Base-by-base conservation (phyloP, 192 early-diverging fungal genomes). In the Chytriomyces confervae region DNA sequence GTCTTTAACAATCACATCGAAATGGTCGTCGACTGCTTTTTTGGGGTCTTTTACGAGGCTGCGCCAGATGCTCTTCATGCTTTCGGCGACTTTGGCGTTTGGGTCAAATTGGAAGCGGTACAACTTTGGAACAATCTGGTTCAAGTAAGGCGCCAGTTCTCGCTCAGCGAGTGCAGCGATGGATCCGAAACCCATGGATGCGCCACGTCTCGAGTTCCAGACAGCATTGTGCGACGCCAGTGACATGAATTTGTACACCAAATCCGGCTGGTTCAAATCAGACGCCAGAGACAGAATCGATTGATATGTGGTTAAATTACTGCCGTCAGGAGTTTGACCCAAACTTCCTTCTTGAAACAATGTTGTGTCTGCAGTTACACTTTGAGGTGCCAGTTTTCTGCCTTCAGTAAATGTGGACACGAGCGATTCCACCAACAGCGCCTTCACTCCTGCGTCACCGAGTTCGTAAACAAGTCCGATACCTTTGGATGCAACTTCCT, bases 61-160 rank as follows among this genome's bases (percentile, higher is more conserved):
- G 16, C 86, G 85, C 96, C 96, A 98, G 78, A 98, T 96, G 67
- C 89, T 90, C 24, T 92, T 93, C 96, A 98, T 98, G 1, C 91
- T 91, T 23, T 91, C 87, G 51, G 92, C 93, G 6, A 95, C 93
- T 62, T 93, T 93, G 24, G 91, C 91, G 69, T 95, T 94, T 8
- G 96, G 95, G 78, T 98, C 96, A 80, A 93, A 97, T 72, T 93
- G 93, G 81, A 91, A 96, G 11, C 96, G 86, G 78, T 95, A 98
- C 29, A 98, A 84, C 49, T 89, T 90, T 6, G 95, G 95, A 43
- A 98, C 85, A 18, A 97, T 80, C 23, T 90, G 44, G 6, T 88
- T 83, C 45, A 98, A 80, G 79, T 94, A 85, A 3, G 94, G 95
- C 77, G 93, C 86, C 8, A 98, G 87, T 48, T 96, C 91, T 16